Evolutionary conservation across 2,329 filamentous ascomycete genomes (phyloP), one percentile per base, ranked within the genome.

Genomic region (Aspergillus novoparasiticus): DNA sequence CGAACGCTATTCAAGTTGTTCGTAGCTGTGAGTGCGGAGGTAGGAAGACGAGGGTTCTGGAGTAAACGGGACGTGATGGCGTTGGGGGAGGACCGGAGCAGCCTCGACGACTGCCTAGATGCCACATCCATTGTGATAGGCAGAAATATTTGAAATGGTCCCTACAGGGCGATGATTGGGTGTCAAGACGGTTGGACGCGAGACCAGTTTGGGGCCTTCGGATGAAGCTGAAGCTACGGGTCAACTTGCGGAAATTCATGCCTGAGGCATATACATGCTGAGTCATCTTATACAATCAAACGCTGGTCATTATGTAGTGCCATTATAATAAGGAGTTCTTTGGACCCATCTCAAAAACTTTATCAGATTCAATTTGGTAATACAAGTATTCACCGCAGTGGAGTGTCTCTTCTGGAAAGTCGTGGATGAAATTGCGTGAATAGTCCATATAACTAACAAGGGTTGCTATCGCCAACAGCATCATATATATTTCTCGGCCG

Each of bases 71-170:
- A 73, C 69, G 54, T 36, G n/a, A 55, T 71, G 55, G 28, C 51
- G 60, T 59, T 69, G 46, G 70, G 59, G 45, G 67, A 64, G 60
- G 70, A 69, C 66, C 71, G 71, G 57, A 79, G 68, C 41, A 78
- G 72, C 67, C 74, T 73, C 62, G 71, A 69, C 16, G 74, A 69
- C 66, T 76, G 75, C 65, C 73, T 74, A 64, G 75, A 75, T 65
- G 73, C 71, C 61, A 74, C 71, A 69, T 79, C 77, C 78, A 80
- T 80, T 28, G 56, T 75, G 67, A 34, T 48, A 53, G n/a, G 34
- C 28, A 32, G 4, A 8, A 53, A 32, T 43, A 30, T 10, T 3
- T 16, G 23, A 14, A 62, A 21, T 43, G 45, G 57, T 43, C 30
- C 10, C 30, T 45, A 41, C 26, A 28, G 36, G 39, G 48, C 26